Evolutionary conservation across 805 yeast genomes (phyloP).

Genomic region (Candida succiphila): DNA sequence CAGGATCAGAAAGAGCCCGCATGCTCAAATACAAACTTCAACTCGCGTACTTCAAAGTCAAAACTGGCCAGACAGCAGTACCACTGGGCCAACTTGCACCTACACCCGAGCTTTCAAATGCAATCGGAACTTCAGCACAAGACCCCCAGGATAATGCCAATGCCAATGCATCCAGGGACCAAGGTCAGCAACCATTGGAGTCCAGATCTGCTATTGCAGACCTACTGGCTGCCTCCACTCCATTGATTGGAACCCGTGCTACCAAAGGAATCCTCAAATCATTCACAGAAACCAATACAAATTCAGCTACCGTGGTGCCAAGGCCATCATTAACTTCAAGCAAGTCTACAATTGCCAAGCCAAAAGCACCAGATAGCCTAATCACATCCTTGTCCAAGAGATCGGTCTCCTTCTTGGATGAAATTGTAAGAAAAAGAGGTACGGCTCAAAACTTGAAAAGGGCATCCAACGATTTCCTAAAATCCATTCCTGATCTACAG

Average conservation of each 20-base stretch:
- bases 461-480: conserved; percentile 13
- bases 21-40: conserved; percentile 36
- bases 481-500: conserved; percentile 7
- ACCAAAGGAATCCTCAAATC: neutral
- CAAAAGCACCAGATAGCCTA: neutral
- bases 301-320: neutral
- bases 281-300: neutral
- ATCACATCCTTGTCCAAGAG: conserved; percentile 2
- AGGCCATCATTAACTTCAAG: too few relatives aligned
- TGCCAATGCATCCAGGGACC: neutral
- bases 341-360: neutral
- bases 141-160: too few relatives aligned
- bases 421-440: conserved; percentile 17
- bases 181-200: neutral
- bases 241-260: conserved; percentile 7
- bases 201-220: conserved; percentile 18
- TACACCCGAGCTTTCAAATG: conserved; percentile 1
- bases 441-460: conserved; percentile 17
- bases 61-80: conserved; percentile 33
- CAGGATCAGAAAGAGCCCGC: conserved; percentile 25
- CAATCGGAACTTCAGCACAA: conserved; percentile 4
- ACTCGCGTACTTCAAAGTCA: conserved; percentile 41
- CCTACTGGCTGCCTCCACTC: conserved; percentile 25
- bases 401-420: conserved; percentile 13
- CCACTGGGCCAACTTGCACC: conserved; percentile 21